Base-by-base conservation (phyloP, 139 green algal genomes). In the Limnomonas spitsbergensis region DNA sequence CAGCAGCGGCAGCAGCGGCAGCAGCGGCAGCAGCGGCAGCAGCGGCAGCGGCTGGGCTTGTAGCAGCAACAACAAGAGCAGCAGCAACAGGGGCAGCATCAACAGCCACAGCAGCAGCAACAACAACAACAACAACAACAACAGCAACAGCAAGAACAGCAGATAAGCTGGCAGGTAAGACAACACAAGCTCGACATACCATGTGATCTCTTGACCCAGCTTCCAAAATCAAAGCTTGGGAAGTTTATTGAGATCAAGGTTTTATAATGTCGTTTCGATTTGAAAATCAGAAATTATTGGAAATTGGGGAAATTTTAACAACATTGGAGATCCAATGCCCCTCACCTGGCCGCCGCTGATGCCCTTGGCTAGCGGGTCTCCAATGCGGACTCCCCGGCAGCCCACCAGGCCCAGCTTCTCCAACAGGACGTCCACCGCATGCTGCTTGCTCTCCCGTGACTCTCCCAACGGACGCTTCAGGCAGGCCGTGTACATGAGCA, bases 311-410 rank as follows among this genome's bases (percentile, higher is more conserved):
- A n/a, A n/a, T n/a, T n/a, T n/a, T n/a, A n/a, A n/a, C n/a, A n/a
- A n/a, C n/a, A n/a, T n/a, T n/a, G n/a, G n/a, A n/a, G n/a, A n/a
- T n/a, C n/a, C n/a, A n/a, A n/a, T n/a, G n/a, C n/a, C n/a, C n/a
- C n/a, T n/a, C n/a, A n/a, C 88, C n/a, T 97, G 88, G 1, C 91
- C 92, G 1, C 92, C 92, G 42, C 77, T 89, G 69, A 96, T 83
- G 68, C 92, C 92, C 29, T 91, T 82, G 39, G 91, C 34, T 85
- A 95, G 85, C 53, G 82, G 76, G 71, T 92, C 85, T 27, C 92
- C 92, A 20, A 96, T 88, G 35, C 76, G 52, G 0, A 87, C 80
- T 38, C 2, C 77, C 68, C 67, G 77, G 77, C 77, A 84, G 52
- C 24, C 34, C 27, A 66, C 26, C 7, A 77, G 66, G 14, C 38